phyloP scores from a whole-genome alignment of 495 filamentous ascomycete species.

The Trichoderma reesei region DNA sequence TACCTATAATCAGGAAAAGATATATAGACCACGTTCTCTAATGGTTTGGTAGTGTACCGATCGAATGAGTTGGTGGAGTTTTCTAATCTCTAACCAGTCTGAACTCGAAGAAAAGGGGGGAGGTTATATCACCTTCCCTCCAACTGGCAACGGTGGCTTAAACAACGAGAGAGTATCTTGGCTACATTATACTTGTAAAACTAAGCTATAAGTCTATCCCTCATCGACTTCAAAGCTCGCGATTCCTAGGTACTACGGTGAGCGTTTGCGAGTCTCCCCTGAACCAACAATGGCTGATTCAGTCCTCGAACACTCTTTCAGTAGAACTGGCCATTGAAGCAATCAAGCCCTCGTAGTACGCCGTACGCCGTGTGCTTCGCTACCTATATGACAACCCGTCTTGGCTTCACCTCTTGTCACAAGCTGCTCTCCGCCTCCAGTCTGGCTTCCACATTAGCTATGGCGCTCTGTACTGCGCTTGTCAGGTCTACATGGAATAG shows the following conservation, averaged over 20 bases:
- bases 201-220: too few relatives aligned
- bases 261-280: neutral
- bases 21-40: too few relatives aligned
- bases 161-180: too few relatives aligned
- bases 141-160: too few relatives aligned
- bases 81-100: too few relatives aligned
- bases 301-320: neutral
- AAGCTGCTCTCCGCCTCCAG: conserved; percentile 16
- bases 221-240: neutral
- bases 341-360: neutral
- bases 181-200: too few relatives aligned
- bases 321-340: neutral
- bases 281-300: neutral
- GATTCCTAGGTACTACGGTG: neutral
- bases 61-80: too few relatives aligned
- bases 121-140: too few relatives aligned
- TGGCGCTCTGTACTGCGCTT: conserved; percentile 79
- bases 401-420: neutral
- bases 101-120: too few relatives aligned
- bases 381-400: neutral
- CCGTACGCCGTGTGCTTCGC: neutral
- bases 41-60: too few relatives aligned
- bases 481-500: conserved; percentile 94
- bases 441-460: conserved; percentile 60
- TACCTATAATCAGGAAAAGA: too few relatives aligned